These are phyloP conservation scores for Dionaea muscipula DNA, from an alignment of 179 eudicot species.

Conservation along the genomic window DNA sequence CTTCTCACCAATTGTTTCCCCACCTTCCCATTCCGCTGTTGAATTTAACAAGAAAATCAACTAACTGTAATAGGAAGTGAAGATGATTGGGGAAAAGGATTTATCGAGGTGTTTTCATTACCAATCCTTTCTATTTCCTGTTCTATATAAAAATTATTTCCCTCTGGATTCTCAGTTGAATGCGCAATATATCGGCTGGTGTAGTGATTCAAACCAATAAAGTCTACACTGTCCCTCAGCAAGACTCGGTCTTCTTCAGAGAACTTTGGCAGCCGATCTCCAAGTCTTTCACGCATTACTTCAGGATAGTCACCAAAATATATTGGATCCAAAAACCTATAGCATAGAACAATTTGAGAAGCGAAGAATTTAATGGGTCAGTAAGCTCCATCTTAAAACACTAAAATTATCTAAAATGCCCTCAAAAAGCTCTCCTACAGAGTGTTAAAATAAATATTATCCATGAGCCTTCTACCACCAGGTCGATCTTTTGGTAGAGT, in stretches of 20 bases:
- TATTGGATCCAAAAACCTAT: conserved; percentile 79
- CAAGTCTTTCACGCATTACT: conserved; percentile 62
- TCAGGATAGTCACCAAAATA: conserved; percentile 66
- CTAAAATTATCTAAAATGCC: no score
- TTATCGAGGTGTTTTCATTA: conserved; percentile 15
- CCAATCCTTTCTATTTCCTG: conserved; percentile 68
- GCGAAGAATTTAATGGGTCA: background rate
- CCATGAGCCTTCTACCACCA: no score
- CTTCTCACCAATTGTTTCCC: conserved; percentile 67
- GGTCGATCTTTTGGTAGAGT: no score
- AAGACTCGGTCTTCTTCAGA: conserved; percentile 44
- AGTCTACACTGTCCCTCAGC: conserved; percentile 49
- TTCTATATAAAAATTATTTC: conserved; percentile 31
- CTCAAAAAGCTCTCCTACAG: no score
- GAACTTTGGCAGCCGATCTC: conserved; percentile 57
- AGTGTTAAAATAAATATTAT: no score
- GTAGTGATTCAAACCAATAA: conserved; percentile 73
- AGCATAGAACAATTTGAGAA: background rate
- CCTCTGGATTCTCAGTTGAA: conserved; percentile 23
- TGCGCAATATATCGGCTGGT: conserved; percentile 58
- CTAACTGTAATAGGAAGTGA: background rate
- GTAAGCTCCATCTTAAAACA: no score
- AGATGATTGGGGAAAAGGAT: conserved; percentile 2
- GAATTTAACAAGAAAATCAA: conserved; percentile 15
- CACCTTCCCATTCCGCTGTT: conserved; percentile 75